phyloP scores from a whole-genome alignment of 495 filamentous ascomycete genomes.

The Aspergillus leporis region DNA sequence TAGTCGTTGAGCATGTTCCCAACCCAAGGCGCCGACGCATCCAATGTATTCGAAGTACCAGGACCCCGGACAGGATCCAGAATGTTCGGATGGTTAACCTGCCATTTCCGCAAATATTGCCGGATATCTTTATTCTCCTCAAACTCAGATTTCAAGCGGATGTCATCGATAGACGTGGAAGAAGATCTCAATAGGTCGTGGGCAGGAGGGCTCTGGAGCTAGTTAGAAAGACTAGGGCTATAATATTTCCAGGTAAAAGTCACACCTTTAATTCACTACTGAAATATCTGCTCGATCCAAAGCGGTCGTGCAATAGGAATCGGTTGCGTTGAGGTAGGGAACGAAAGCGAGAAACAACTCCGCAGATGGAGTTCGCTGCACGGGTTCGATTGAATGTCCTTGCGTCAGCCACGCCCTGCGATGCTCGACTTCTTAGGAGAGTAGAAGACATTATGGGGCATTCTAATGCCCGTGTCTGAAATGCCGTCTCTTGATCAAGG shows the following conservation, averaged over 20 bases:
- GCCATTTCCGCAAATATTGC: conserved; percentile 56
- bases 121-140: conserved; percentile 47
- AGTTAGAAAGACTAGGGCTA: not conserved
- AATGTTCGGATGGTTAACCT: conserved; percentile 30
- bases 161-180: conserved; percentile 23
- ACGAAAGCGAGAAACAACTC: conserved; percentile 8
- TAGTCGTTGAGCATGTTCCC: conserved; percentile 49
- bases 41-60: conserved; percentile 15
- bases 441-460: conserved; percentile 29
- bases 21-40: conserved; percentile 15
- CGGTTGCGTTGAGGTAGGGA: conserved; percentile 4
- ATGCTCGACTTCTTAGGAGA: conserved; percentile 24
- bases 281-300: conserved; percentile 6
- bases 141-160: conserved; percentile 36
- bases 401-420: conserved; percentile 20
- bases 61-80: conserved; percentile 39
- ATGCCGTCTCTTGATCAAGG: not conserved
- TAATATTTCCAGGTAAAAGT: not conserved
- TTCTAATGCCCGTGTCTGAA: conserved; percentile 12
- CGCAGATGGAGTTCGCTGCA: not conserved
- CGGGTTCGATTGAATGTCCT: conserved; percentile 9
- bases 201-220: conserved; percentile 6
- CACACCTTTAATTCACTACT: conserved; percentile 18
- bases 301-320: not conserved
- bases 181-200: conserved; percentile 15